Evolutionary conservation across 371 early-diverging fungal genomes (phyloP).

Genomic region (Rozella allomycis): DNA sequence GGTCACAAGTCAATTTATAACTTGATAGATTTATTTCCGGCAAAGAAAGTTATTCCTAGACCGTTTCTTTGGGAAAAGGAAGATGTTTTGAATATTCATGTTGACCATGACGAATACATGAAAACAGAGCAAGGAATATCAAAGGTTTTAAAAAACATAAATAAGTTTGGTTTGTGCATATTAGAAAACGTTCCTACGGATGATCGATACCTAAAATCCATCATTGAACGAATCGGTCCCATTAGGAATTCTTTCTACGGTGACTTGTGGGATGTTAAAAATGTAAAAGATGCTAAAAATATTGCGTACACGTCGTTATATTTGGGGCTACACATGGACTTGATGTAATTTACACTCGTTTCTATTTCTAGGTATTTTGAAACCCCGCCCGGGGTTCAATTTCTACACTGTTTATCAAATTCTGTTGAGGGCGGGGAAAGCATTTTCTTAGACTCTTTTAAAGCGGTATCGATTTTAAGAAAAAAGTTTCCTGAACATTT

Average conservation of each 20-base stretch:
- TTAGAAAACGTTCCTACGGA: conserved; percentile 39
- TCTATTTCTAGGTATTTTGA: conserved; percentile 36
- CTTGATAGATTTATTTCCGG: too few species aligned
- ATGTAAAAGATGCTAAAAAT: conserved; percentile 49
- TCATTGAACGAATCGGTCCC: conserved; percentile 41
- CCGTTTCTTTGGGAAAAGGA: too few species aligned
- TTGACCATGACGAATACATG: conserved; percentile 38
- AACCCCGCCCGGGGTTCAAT: conserved; percentile 62
- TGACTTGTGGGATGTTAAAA: conserved; percentile 55
- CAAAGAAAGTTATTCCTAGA: too few species aligned
- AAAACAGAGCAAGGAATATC: conserved; percentile 30
- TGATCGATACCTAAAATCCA: conserved; percentile 11
- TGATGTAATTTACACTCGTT: conserved; percentile 22
- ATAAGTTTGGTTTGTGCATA: conserved; percentile 47
- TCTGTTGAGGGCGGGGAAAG: conserved; percentile 51
- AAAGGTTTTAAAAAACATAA: conserved; percentile 30
- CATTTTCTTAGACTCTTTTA: conserved; percentile 54
- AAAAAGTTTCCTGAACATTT: conserved; percentile 34
- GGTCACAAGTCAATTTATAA: too few species aligned
- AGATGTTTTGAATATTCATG: too few species aligned
- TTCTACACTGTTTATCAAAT: conserved; percentile 57
- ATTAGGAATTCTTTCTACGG: conserved; percentile 65
- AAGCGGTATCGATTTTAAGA: conserved; percentile 36
- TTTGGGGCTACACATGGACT: conserved; percentile 76
- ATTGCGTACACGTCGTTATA: conserved; percentile 66